Evolutionary conservation across 2,329 filamentous ascomycete species (phyloP), one percentile per base, ranked within the genome.

Genomic region (Cladosporium colombiae): DNA sequence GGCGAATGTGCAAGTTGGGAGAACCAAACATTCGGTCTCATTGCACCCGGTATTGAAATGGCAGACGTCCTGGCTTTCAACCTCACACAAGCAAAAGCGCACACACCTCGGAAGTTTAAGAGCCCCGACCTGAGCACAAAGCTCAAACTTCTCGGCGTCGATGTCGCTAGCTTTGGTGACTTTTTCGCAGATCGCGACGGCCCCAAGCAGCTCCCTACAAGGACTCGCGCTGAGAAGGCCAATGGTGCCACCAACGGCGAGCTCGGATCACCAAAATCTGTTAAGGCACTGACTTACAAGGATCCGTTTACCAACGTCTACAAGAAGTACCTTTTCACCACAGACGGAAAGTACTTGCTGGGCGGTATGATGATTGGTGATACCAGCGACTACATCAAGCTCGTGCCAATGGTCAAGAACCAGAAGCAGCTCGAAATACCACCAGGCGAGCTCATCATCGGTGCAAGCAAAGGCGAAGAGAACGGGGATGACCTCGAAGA

Each of bases 281-380:
- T 96, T 71, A 96, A 96, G 78, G 89, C 92, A 0, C 81, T 97
- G 50, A 94, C 90, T 0, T 97, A 96, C 80, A 92, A 90, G 68
- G 93, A 97, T 73, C 93, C 93, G 0, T 97, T 97, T 75, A 85
- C 88, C 65, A 89, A 92, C 57, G 87, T 97, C 1, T 97, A 97
- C 81, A 97, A 97, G 78, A 97, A 97, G 75, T 97, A 95, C 77
- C 81, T 97, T 13, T 97, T 97, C 74, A 96, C 93, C 0, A 82
- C 89, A 74, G 93, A 97, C 74, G 93, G 93, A 29, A 96, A 96
- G 76, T 94, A 94, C 73, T 82, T 97, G 1, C 86, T 97, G 0
- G 93, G 93, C n/a, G 93, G 93, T 4, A 97, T 97, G 92, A 96
- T 97, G 92, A 95, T 97, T 68, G 93, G 93, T 46, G 93, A 97